Evolutionary conservation across 495 filamentous ascomycete genomes (phyloP), one percentile per base, ranked within the genome.

Genomic region (Choiromyces venosus): DNA sequence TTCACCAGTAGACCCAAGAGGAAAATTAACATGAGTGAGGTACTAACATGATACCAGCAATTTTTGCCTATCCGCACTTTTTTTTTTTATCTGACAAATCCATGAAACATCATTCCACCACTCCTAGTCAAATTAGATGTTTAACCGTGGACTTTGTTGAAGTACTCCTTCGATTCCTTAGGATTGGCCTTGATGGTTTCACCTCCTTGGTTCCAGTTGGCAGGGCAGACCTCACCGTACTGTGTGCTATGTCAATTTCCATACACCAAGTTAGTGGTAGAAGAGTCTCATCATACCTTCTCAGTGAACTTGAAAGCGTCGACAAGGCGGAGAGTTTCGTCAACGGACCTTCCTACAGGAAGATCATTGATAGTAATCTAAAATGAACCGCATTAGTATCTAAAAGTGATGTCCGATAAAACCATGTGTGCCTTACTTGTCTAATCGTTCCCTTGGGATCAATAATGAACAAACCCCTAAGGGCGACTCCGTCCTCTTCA

Each of bases 281-380:
- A 25, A 21, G 39, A 14, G 37, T 25, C 7, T 37, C 39, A 37
- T 61, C 46, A 65, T 71, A 80, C 79, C 79, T 89, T 85, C 71
- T 88, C 87, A 73, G 86, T 87, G 82, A 88, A 88, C 77, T 87
- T 84, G 82, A 89, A 87, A 21, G 87, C 87, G 76, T 89, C 84
- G 72, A 89, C 81, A 40, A 88, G 83, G 69, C 87, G 87, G 71
- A 87, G 83, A 21, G 85, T 84, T 79, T 89, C 87, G 77, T 88
- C 86, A 52, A 88, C 87, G 44, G 84, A 83, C 76, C 87, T 87
- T 66, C 87, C 87, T 70, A 88, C 87, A 46, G 86, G 85, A 12
- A 87, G 82, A 74, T 89, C 87, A 82, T 88, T 88, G 82, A 88
- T 83, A 71, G 87, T 88, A 75, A 88, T 87, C 85, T 83, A 70